Base-by-base conservation (phyloP, 331 rosid genomes). In the Stylosanthes scabra region DNA sequence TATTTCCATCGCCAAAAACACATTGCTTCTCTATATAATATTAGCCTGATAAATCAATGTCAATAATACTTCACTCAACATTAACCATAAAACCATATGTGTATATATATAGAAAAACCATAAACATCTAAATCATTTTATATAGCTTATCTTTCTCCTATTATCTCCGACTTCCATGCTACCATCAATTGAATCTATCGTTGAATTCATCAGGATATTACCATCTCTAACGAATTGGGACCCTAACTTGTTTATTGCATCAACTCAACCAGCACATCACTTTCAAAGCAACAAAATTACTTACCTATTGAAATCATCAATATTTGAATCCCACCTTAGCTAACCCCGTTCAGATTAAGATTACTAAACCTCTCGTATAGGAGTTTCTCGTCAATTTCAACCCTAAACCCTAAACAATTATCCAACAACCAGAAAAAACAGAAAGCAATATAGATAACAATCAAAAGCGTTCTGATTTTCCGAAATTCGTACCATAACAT, bases 401-500 rank as follows among this genome's bases (percentile, higher is more conserved):
- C 11, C 54, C 16, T 46, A 46, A 12, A 50, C 56, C 20, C 56
- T 0, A n/a, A 50, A 46, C n/a, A 10, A 50, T 5, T 50, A 9
- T 2, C 5, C 7, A 50, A 50, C 55, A 14, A 50, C 55, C 1
- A 4, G 4, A 46, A 11, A 10, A 46, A 50, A 1, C 55, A 50
- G 1, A 7, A 14, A 52, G 0, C 3, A 15, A 14, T 14, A 6
- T 4, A 52, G 2, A 52, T 34, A 15, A 6, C 59, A 46, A 9
- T 25, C 5, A 3, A 25, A 13, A 13, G 8, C 39, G 15, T 45
- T 52, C 11, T 34, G 39, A 34, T 34, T 34, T 34, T 34, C 39
- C 8, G 2, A 11, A 13, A 39, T 11, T 3, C 20, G 25, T 84
- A 92, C 97, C 96, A 80, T 59, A 13, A 58, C 69, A 47, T 71